Conservation (phyloP, 2,329 filamentous ascomycete genomes). For the Sporothrix dimorphospora region DNA sequence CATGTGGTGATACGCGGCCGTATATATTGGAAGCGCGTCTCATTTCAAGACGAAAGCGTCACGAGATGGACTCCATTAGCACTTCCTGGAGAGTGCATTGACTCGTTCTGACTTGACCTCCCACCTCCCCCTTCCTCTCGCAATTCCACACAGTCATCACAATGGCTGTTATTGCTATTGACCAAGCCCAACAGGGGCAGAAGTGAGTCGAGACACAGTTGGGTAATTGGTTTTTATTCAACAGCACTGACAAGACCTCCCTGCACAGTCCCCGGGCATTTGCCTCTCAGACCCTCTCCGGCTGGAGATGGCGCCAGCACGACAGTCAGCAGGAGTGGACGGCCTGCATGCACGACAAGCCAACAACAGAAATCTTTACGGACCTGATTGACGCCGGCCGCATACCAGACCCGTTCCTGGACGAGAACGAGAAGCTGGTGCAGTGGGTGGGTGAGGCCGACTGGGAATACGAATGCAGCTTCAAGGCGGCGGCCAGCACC, state of each 20-base stretch:
- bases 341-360: constrained; percentile 1
- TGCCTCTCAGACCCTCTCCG: constrained; percentile 11
- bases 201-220: background rate
- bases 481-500: constrained; percentile 51
- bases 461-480: constrained; percentile 71
- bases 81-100: background rate
- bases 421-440: constrained; percentile 73
- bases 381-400: constrained; percentile 65
- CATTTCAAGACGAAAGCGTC: background rate
- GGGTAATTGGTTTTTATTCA: background rate
- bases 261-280: background rate
- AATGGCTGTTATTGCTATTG: constrained; percentile 10
- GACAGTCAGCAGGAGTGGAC: constrained; percentile 3
- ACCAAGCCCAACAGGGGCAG: background rate
- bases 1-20: background rate
- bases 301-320: constrained; percentile 18
- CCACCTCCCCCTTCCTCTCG: background rate
- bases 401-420: constrained; percentile 71
- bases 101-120: background rate
- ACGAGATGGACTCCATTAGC: background rate
- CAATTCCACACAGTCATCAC: background rate
- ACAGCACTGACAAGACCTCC: background rate
- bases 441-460: constrained; percentile 75
- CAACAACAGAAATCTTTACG: constrained; percentile 9
- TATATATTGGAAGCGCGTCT: constrained; percentile 13